Base-by-base conservation (phyloP, 768 basidiomycete genomes). In the Amanita thiersii region DNA sequence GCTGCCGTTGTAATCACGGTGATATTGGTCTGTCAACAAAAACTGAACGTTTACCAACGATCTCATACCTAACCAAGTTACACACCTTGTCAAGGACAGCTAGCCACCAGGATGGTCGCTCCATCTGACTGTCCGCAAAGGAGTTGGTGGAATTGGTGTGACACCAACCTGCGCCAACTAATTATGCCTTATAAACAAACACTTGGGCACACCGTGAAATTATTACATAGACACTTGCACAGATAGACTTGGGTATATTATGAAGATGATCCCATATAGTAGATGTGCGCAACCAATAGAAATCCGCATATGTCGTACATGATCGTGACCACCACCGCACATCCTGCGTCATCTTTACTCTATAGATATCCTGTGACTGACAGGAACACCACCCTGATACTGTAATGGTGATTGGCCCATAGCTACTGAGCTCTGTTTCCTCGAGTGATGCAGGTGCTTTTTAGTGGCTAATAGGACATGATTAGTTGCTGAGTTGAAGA, bases 301-400 rank as follows among this genome's bases (percentile, higher is more conserved):
- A 10, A 39, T 39, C 9, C 15, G 15, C 15, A 20, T n/a, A 17
- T 25, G 23, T n/a, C 12, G 30, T 28, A 40, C 14, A 11, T 23
- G 19, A 34, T 33, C 14, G 3, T 19, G 18, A 36, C n/a, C n/a
- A n/a, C n/a, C n/a, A 25, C 11, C 15, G 8, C 32, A 5, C 10
- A 17, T 11, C 26, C 6, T 17, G 8, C 18, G 7, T 33, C 10
- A 2, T 18, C 10, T 48, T 68, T 55, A 89, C 57, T 90, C 86
- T 47, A 90, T 89, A 20, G 85, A 87, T 59, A 88, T 77, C 46
- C 86, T 73, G 47, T 68, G 75, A 25, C 65, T 69, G 33, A 86
- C 56, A 2, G 72, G 68, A 28, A 63, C 54, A n/a, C 81, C 82
- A 35, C 65, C 70, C 24, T 57, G 46, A 52, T 78, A 77, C n/a